Percentiles rank a stretch among this genome's conserved stretches.
Evolutionary conservation across 805 yeast genomes (phyloP).

Genomic region (Saccharomycopsis selenospora): DNA sequence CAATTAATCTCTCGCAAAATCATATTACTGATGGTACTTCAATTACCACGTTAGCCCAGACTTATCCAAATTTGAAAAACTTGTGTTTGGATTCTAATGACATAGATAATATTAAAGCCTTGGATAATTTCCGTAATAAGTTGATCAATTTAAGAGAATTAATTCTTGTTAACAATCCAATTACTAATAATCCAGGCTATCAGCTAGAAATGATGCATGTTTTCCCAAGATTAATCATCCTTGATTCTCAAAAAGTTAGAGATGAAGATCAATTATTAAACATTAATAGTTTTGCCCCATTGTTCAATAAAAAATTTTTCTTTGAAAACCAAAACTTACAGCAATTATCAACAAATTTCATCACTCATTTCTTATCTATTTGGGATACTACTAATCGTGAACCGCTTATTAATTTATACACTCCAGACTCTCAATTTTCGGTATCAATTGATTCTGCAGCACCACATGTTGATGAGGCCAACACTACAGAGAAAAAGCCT

Average conservation of each 20-base stretch:
- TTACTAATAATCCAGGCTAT: conserved; percentile 40
- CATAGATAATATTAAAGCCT: conserved; percentile 46
- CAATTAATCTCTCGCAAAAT: conserved; percentile 65
- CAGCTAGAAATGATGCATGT: conserved; percentile 55
- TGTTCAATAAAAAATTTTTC: conserved; percentile 55
- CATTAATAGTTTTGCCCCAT: conserved; percentile 46
- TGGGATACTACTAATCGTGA: conserved; percentile 72
- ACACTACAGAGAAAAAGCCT: conserved; percentile 31
- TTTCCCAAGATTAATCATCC: conserved; percentile 73
- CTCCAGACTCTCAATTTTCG: conserved; percentile 80
- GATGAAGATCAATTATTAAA: conserved; percentile 54
- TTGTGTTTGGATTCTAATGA: conserved; percentile 74
- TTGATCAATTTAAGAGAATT: conserved; percentile 68
- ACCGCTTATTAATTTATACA: conserved; percentile 66
- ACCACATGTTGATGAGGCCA: conserved; percentile 33
- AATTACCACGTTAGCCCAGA: conserved; percentile 57
- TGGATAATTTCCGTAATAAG: conserved; percentile 75
- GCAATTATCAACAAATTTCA: conserved; percentile 64
- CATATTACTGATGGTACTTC: conserved; percentile 47
- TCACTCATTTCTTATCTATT: conserved; percentile 62
- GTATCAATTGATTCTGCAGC: conserved; percentile 66
- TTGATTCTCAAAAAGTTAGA: conserved; percentile 74
- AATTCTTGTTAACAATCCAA: conserved; percentile 71
- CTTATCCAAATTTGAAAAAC: conserved; percentile 72
- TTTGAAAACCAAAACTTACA: conserved; percentile 74